Percentiles rank a stretch among this genome's conserved stretches.
Conservation (phyloP, 805 yeast genomes). For the Phaffomyces antillensis region DNA sequence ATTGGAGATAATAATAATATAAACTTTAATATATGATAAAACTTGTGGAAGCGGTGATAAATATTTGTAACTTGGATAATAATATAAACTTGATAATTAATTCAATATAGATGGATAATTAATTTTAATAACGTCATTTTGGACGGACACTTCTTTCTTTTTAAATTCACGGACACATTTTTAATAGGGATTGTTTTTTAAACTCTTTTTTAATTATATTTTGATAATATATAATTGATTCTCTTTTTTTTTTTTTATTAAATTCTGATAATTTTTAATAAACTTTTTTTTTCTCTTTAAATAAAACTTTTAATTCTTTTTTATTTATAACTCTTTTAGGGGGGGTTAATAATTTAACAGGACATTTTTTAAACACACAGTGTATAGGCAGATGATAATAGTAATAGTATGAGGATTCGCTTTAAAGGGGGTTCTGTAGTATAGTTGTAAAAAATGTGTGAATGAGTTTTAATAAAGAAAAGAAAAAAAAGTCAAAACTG, state of each 20-base stretch:
- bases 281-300: not conserved
- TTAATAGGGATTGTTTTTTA: constrained; percentile 6
- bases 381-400: too few species aligned
- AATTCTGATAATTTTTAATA: not conserved
- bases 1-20: not conserved
- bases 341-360: constrained; percentile 17
- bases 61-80: constrained; percentile 4
- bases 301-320: constrained; percentile 3
- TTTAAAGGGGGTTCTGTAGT: too few species aligned
- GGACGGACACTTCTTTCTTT: constrained; percentile 13
- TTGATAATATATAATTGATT: constrained; percentile 8
- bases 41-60: too few species aligned
- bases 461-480: too few species aligned
- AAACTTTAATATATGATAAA: too few species aligned
- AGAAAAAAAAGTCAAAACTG: too few species aligned
- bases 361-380: constrained; percentile 14
- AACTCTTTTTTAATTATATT: constrained; percentile 2
- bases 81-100: not conserved
- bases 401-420: too few species aligned
- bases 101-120: not conserved
- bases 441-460: too few species aligned
- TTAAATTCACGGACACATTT: constrained; percentile 21
- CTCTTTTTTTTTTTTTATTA: constrained; percentile 7
- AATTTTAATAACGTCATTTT: constrained; percentile 19
- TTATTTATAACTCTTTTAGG: constrained; percentile 6